Percentiles rank a stretch among this genome's conserved stretches.
Conservation (phyloP, 306 rosid species). For the Crotalaria pallida region DNA sequence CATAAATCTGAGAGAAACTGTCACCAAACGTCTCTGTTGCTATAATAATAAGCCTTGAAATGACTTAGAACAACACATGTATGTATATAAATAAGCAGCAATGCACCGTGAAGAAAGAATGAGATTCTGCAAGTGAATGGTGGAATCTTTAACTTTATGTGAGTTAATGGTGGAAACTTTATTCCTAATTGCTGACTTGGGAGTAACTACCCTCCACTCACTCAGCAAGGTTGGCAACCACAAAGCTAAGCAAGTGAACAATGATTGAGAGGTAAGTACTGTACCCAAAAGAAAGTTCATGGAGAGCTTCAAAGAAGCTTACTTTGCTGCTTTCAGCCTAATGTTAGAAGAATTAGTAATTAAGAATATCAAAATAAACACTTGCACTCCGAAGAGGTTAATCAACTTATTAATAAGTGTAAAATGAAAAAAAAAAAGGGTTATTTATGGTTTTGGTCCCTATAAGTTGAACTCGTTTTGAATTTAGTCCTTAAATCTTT, state of each 20-base stretch:
- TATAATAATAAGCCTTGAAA: background rate
- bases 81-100: conserved; percentile 2
- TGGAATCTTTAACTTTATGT: conserved; percentile 20
- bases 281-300: too few species aligned
- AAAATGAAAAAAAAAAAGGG: too few species aligned
- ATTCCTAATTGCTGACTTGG: conserved; percentile 28
- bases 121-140: conserved; percentile 40
- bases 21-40: background rate
- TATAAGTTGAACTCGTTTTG: too few species aligned
- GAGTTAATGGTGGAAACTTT: conserved; percentile 22
- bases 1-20: background rate
- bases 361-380: too few species aligned
- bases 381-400: too few species aligned
- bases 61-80: background rate
- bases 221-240: conserved; percentile 33
- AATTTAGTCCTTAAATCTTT: too few species aligned
- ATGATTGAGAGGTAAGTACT: background rate
- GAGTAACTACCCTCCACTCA: conserved; percentile 32
- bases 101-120: conserved; percentile 25
- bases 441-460: too few species aligned
- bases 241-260: conserved; percentile 3
- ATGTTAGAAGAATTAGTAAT: too few species aligned
- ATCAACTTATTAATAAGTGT: too few species aligned
- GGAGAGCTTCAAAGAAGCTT: too few species aligned
- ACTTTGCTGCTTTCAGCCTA: too few species aligned